Evolutionary conservation across 352 stramenopile genomes (phyloP), one percentile per base, ranked within the genome.

Genomic region (Pythium brachiatum): DNA sequence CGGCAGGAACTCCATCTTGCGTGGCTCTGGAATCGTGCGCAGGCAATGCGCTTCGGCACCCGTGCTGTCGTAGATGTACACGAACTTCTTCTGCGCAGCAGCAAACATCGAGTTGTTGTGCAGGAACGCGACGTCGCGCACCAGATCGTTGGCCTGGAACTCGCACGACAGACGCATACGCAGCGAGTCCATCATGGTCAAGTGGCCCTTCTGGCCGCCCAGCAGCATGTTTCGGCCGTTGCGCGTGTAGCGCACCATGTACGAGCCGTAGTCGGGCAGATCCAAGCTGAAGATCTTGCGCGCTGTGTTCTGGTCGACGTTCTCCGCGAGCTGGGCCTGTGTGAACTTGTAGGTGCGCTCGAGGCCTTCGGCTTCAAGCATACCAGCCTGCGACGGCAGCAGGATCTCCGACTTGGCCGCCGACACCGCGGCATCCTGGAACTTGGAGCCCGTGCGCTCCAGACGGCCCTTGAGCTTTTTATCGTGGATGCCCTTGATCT

Each of bases 101-200:
- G 97, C 97, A 61, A 99, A 97, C 60, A 99, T 83, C 32, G 84
- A 97, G 69, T 98, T 90, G 80, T 99, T 98, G 78, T 99, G 97
- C 58, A 99, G 75, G 74, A 99, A 99, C 31, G 74, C 88, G 3
- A 98, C 87, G 81, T 99, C 97, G 55, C 95, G 81, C 39, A 99
- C 94, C 29, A 94, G 78, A 66, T 99, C 90, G 59, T 95, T 93
- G 15, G 98, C 78, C 68, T 98, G 84, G 70, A 99, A 96, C 74
- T 99, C 96, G 60, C 80, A 97, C 68, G 83, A 83, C 39, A 98
- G 76, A 41, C 90, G 89, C 79, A 94, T 97, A 55, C 88, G 83
- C 56, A 97, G 76, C 57, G 82, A 62, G 76, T 99, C 97, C 69
- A 99, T 92, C 31, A 98, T 75, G 8, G 93, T 93, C 31, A 99